These are phyloP conservation scores for Daedaleopsis nitida DNA, from an alignment of 768 basidiomycete species.

Conservation along the genomic window DNA sequence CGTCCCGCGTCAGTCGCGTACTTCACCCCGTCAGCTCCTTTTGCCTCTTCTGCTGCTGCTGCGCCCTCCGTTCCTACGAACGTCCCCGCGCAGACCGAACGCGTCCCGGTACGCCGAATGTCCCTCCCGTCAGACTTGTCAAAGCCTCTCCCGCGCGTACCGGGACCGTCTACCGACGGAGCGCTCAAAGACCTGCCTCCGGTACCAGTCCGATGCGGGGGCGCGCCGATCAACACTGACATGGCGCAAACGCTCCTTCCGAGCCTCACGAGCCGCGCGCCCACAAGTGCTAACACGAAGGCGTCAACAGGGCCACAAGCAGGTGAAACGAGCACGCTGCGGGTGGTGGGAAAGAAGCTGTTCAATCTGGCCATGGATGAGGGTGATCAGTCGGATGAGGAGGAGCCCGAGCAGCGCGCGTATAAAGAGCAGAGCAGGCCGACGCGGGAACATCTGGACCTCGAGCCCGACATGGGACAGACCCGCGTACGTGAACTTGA, in stretches of 20 bases:
- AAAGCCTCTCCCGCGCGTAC: slow-evolving; percentile 16
- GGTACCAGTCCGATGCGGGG: neutral
- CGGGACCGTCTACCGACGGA: neutral
- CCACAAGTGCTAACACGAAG: neutral
- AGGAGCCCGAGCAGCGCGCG: slow-evolving; percentile 3
- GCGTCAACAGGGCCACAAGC: neutral
- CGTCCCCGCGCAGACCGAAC: neutral
- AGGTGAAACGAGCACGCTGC: slow-evolving; percentile 7
- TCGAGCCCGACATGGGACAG: slow-evolving; percentile 10
- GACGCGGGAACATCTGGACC: neutral
- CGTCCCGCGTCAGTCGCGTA: slow-evolving; percentile 32
- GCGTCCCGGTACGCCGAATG: slow-evolving; percentile 8
- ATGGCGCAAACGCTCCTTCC: slow-evolving; percentile 12
- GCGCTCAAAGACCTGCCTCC: slow-evolving; percentile 13
- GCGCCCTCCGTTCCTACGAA: slow-evolving; percentile 28
- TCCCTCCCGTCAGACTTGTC: slow-evolving; percentile 22
- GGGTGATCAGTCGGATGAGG: slow-evolving; percentile 14
- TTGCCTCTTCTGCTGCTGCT: slow-evolving; percentile 45
- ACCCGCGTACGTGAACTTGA: slow-evolving; percentile 3
- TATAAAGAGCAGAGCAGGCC: neutral
- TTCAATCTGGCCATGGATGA: slow-evolving; percentile 22
- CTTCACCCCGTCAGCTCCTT: slow-evolving; percentile 36
- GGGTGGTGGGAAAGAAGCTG: slow-evolving; percentile 15
- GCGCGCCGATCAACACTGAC: slow-evolving; percentile 9
- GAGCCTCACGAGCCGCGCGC: slow-evolving; percentile 18